These are phyloP conservation scores for Yamagishiella unicocca DNA, from an alignment of 139 green algal genomes.

Conservation along the genomic window DNA sequence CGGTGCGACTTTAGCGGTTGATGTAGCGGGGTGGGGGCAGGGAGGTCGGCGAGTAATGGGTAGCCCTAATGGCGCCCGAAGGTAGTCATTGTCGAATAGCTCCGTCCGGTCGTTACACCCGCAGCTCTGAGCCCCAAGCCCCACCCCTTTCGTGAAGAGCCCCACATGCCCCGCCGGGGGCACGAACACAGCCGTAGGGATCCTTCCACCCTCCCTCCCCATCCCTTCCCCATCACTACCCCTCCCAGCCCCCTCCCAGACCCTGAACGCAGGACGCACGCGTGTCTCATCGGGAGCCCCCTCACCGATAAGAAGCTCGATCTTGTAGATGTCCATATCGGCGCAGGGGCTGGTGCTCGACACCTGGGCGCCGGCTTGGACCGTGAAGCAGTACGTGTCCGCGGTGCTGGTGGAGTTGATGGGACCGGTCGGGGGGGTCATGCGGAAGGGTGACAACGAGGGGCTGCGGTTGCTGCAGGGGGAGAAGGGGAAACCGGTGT, in stretches of 20 bases:
- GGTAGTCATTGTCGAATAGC: no score
- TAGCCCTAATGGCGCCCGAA: no score
- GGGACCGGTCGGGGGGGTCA: background rate
- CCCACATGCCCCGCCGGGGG: no score
- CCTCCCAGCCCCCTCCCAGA: no score
- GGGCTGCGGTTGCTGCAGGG: background rate
- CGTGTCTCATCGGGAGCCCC: background rate
- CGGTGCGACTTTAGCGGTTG: background rate
- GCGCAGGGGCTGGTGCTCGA: background rate
- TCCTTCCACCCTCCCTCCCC: no score
- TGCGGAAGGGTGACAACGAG: background rate
- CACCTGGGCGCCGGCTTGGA: background rate
- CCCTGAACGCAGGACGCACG: background rate
- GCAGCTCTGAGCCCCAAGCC: background rate
- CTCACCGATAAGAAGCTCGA: background rate
- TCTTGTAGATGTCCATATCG: background rate
- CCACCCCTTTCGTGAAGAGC: background rate
- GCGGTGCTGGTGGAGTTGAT: background rate
- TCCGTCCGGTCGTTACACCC: no score
- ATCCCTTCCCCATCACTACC: no score
- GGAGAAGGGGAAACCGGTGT: background rate
- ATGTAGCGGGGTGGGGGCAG: no score
- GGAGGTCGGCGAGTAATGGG: no score
- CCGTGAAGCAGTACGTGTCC: background rate
- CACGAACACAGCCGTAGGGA: no score